Percentiles rank a stretch among this genome's conserved stretches.
These are phyloP conservation scores for Starmerella kuoi DNA, from an alignment of 805 yeast genomes.

Conservation along the genomic window DNA sequence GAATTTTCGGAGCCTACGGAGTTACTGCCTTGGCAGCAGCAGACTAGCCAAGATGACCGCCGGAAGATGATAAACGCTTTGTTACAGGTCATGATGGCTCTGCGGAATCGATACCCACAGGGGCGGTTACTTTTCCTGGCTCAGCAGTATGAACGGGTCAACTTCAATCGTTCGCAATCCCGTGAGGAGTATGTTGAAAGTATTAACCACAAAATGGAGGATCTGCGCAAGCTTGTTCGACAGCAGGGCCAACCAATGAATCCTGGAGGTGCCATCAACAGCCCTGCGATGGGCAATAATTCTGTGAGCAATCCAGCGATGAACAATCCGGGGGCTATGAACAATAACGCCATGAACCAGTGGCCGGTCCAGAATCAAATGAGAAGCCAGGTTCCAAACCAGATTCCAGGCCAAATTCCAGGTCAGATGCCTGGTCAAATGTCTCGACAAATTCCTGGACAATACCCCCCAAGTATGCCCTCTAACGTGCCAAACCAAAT, in stretches of 20 bases:
- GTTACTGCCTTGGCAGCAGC: conserved; percentile 19
- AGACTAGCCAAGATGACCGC: conserved; percentile 19
- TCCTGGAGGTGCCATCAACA: background rate
- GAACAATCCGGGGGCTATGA: background rate
- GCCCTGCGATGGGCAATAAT: background rate
- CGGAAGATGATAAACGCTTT: conserved; percentile 15
- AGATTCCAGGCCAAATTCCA: conserved; percentile 5
- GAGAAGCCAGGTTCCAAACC: background rate
- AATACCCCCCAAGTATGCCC: too few relatives aligned
- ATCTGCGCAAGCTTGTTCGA: conserved; percentile 11
- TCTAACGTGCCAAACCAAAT: too few relatives aligned
- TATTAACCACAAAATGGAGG: conserved; percentile 13
- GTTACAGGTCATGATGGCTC: conserved; percentile 18
- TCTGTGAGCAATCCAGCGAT: background rate
- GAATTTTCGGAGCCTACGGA: background rate
- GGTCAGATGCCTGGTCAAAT: conserved; percentile 6
- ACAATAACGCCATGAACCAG: background rate
- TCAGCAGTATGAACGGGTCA: conserved; percentile 26
- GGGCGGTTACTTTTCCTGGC: conserved; percentile 27
- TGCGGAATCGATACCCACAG: conserved; percentile 24
- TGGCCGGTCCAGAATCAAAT: background rate
- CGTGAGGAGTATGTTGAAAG: conserved; percentile 23
- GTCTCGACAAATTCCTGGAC: background rate
- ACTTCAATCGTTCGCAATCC: conserved; percentile 24
- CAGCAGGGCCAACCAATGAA: conserved; percentile 3